phyloP scores from a whole-genome alignment of 768 basidiomycete species.

The Sarcodon aspratus region DNA sequence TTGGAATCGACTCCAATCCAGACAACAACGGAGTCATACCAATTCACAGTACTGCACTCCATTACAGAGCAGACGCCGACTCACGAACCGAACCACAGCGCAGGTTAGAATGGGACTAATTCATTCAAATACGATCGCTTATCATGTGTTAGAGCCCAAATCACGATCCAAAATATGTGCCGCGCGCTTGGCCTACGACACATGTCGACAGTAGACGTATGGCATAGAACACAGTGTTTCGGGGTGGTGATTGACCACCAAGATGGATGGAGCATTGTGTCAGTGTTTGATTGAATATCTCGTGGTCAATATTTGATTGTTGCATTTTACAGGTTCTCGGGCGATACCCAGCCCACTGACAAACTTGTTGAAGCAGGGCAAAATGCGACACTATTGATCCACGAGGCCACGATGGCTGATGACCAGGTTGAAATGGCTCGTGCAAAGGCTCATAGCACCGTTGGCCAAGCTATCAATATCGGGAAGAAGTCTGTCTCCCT shows the following conservation, averaged over 20 bases:
- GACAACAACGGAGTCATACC: constrained; percentile 41
- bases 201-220: constrained; percentile 60
- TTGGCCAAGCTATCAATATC: constrained; percentile 76
- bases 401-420: constrained; percentile 90
- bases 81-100: too few species aligned
- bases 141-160: constrained; percentile 25
- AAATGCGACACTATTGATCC: constrained; percentile 74
- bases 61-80: constrained; percentile 10
- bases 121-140: too few species aligned
- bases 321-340: constrained; percentile 62
- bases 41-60: constrained; percentile 21
- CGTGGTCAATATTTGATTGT: background rate
- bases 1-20: constrained; percentile 40
- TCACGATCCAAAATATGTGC: constrained; percentile 34
- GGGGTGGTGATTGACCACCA: constrained; percentile 57
- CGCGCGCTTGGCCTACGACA: constrained; percentile 41
- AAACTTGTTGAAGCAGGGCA: constrained; percentile 53
- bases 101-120: too few species aligned
- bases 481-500: constrained; percentile 44
- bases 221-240: constrained; percentile 63
- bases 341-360: constrained; percentile 75
- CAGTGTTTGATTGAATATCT: constrained; percentile 15
- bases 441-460: constrained; percentile 80
- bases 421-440: constrained; percentile 64
- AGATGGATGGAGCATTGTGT: constrained; percentile 76